Evolutionary conservation across 495 filamentous ascomycete genomes (phyloP).

Genomic region (Penicillium subrubescens): DNA sequence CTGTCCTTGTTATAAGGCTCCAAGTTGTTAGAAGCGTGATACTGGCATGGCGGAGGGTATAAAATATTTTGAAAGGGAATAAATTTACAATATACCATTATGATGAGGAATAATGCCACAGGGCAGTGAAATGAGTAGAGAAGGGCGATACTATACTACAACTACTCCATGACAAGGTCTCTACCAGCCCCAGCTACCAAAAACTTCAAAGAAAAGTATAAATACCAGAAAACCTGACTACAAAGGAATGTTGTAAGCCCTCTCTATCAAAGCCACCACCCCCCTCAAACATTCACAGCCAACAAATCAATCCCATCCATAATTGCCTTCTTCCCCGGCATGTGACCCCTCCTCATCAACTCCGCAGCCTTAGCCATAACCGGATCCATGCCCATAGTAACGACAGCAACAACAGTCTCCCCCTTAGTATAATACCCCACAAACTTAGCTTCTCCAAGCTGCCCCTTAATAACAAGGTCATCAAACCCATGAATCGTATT

Average conservation of each 20-base stretch:
- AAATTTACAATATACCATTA: too few relatives aligned
- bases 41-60: too few relatives aligned
- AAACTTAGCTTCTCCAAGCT: slow-evolving; percentile 80
- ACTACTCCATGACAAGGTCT: too few relatives aligned
- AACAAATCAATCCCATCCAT: slow-evolving; percentile 74
- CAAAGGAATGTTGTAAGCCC: not conserved
- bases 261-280: not conserved
- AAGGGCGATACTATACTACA: too few relatives aligned
- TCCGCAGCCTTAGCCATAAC: slow-evolving; percentile 80
- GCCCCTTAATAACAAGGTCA: slow-evolving; percentile 74
- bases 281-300: slow-evolving; percentile 35
- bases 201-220: not conserved
- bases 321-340: slow-evolving; percentile 81
- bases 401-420: slow-evolving; percentile 88
- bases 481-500: slow-evolving; percentile 82
- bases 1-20: too few relatives aligned
- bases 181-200: too few relatives aligned
- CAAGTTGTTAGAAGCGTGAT: too few relatives aligned
- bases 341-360: slow-evolving; percentile 79
- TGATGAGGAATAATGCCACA: too few relatives aligned
- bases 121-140: too few relatives aligned
- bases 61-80: too few relatives aligned
- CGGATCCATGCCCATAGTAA: slow-evolving; percentile 88
- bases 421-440: slow-evolving; percentile 87
- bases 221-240: not conserved